Evolutionary conservation across 768 basidiomycete genomes (phyloP).

Genomic region (Macrolepiota dolichaula): DNA sequence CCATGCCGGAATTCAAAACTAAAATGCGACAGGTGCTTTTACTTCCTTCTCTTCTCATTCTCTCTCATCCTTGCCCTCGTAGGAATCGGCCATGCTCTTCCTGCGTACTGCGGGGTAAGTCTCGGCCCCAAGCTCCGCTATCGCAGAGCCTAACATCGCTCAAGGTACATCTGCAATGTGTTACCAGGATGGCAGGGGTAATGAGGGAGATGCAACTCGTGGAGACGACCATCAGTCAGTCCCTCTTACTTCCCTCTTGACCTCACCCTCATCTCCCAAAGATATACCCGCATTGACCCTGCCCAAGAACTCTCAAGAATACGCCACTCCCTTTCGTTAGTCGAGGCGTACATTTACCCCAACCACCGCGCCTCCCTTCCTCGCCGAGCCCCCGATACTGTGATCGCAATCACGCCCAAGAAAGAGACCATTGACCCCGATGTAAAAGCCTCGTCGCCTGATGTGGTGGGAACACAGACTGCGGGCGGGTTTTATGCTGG

Average conservation of each 20-base stretch:
- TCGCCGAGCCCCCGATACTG: constrained; percentile 33
- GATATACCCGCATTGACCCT: constrained; percentile 54
- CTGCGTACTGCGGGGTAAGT: constrained; percentile 75
- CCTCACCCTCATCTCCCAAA: constrained; percentile 19
- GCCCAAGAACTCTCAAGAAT: constrained; percentile 65
- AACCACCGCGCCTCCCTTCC: constrained; percentile 32
- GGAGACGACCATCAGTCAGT: constrained; percentile 56
- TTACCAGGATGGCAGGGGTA: constrained; percentile 71
- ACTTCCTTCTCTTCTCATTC: constrained; percentile 5
- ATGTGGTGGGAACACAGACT: constrained; percentile 62
- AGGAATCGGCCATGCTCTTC: constrained; percentile 89
- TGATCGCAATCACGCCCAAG: constrained; percentile 41
- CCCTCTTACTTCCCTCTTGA: constrained; percentile 14
- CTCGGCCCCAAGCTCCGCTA: constrained; percentile 15
- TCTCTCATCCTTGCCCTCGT: constrained; percentile 10
- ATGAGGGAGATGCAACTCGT: constrained; percentile 50
- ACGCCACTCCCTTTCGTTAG: constrained; percentile 63
- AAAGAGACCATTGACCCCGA: constrained; percentile 51
- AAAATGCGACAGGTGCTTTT: constrained; percentile 76
- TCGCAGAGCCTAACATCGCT: constrained; percentile 21
- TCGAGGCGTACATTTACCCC: constrained; percentile 59
- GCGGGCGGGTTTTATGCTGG: constrained; percentile 75
- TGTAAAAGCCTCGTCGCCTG: constrained; percentile 52
- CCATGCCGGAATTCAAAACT: constrained; percentile 86
- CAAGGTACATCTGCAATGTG: constrained; percentile 77